Base-by-base conservation (phyloP, 305 asterid genomes). In the Fraxinus paxiana region DNA sequence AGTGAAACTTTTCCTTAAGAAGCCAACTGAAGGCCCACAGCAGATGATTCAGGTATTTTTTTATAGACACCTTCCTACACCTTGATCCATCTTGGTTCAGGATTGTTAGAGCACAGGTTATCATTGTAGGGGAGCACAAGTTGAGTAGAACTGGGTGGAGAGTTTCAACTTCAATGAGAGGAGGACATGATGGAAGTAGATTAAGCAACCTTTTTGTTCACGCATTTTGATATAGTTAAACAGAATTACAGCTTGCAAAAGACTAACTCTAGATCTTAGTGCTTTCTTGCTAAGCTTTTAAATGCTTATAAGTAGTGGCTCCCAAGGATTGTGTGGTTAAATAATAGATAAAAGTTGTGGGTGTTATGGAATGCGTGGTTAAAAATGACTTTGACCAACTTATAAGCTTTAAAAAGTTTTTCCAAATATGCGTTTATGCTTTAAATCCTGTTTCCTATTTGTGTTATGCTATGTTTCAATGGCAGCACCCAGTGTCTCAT, bases 1-100 rank as follows among this genome's bases (percentile, higher is more conserved):
- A 31, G 99, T 96, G 71, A 96, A 96, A 87, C 98, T 96, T 83
- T 96, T 96, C 89, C 98, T 96, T 56, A 96, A 96, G 91, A 92
- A 96, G 84, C 99, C 99, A 73, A 96, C 99, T 76, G 99, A 96
- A 90, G 97, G 98, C 77, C 99, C 99, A 1, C 99, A 96, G 81
- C 98, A 96, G 89, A 96, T 96, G 98, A 96, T 94, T 86, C 99
- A 96, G 99, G 99, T 91, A 35, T 84, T 56, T 54, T 48, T 51
- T 76, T 30, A 65, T 80, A 75, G 59, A 67, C 51, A 81, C 73
- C 37, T 10, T 65, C 35, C 76, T 71, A 33, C 70, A 34, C 65
- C 79, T 67, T 59, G 77, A 81, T 82, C 43, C 75, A 34, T 75
- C 33, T 41, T 13, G 80, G 30, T 28, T 30, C 75, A 20, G 71